Evolutionary conservation across 2,329 filamentous ascomycete genomes (phyloP).

Genomic region (Paecilomyces sp.): DNA sequence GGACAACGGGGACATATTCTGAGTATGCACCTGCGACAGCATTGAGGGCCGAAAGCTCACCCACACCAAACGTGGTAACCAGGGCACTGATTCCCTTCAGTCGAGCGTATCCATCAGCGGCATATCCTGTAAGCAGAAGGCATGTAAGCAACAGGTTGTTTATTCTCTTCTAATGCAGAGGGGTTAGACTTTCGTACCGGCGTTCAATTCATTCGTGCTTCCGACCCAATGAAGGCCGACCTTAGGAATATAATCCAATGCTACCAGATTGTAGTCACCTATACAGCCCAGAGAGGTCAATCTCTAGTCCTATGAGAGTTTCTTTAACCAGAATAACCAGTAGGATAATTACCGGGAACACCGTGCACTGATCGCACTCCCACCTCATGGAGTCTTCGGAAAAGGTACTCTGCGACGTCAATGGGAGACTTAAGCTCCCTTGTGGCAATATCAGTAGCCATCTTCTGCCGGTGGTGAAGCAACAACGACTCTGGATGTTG

Average conservation of each 20-base stretch:
- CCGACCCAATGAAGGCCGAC: conserved; percentile 52
- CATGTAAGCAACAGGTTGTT: background rate
- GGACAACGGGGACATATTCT: conserved; percentile 62
- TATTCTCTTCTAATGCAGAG: background rate
- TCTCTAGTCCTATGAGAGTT: background rate
- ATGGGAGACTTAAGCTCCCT: conserved; percentile 38
- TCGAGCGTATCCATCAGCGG: conserved; percentile 67
- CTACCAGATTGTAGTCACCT: conserved; percentile 61
- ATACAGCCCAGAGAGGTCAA: background rate
- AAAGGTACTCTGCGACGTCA: conserved; percentile 44
- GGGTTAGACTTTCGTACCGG: conserved; percentile 31
- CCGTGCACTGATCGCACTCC: conserved; percentile 45
- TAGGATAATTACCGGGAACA: conserved; percentile 44
- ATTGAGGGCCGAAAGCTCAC: conserved; percentile 61
- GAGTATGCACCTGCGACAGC: conserved; percentile 67
- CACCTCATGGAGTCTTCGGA: conserved; percentile 41
- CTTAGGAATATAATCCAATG: conserved; percentile 52
- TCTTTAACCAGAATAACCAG: conserved; percentile 1
- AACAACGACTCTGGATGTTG: background rate
- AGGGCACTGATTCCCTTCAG: conserved; percentile 62
- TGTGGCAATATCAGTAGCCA: conserved; percentile 33
- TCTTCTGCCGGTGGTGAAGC: background rate
- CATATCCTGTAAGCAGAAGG: conserved; percentile 47
- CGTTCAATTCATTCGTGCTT: conserved; percentile 57
- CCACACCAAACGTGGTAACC: conserved; percentile 68